Conservation (phyloP, 2,329 filamentous ascomycete genomes). For the Ambrosiella beaveri region DNA sequence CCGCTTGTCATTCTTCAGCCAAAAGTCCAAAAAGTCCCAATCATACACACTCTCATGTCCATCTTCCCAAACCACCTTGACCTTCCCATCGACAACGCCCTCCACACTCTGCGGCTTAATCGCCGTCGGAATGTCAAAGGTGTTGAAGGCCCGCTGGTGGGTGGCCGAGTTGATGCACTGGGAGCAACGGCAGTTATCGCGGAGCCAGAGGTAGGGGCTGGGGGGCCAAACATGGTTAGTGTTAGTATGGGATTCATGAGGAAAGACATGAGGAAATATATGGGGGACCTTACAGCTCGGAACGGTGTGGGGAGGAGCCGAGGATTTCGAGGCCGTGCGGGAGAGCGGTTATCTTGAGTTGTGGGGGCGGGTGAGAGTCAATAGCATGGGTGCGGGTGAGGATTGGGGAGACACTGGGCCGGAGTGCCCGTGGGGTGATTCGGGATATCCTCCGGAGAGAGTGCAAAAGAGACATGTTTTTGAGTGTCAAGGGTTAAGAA, state of each 20-base stretch:
- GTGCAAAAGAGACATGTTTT: too few species aligned
- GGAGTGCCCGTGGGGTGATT: too few species aligned
- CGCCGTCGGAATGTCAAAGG: conserved; percentile 17
- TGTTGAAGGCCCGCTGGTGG: conserved; percentile 26
- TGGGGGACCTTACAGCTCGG: conserved; percentile 4
- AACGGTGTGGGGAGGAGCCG: background rate
- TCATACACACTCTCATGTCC: conserved; percentile 51
- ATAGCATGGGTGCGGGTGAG: too few species aligned
- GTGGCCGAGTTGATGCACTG: conserved; percentile 27
- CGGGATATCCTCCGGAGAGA: too few species aligned
- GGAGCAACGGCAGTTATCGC: conserved; percentile 27
- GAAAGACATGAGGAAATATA: background rate
- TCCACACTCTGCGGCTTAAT: background rate
- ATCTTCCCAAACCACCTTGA: conserved; percentile 26
- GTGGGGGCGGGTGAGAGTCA: background rate
- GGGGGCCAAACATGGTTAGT: background rate
- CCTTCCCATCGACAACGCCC: background rate
- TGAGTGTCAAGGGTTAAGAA: too few species aligned
- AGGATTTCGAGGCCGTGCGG: background rate
- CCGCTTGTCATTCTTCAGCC: conserved; percentile 22
- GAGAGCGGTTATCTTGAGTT: background rate
- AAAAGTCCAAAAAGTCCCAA: conserved; percentile 41
- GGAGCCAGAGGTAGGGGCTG: conserved; percentile 12
- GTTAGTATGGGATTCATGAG: background rate
- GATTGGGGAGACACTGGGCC: too few species aligned